Percentiles rank a stretch among this genome's conserved stretches.
These are phyloP conservation scores for Monarda citriodora DNA, from an alignment of 305 asterid species.

Conservation along the genomic window DNA sequence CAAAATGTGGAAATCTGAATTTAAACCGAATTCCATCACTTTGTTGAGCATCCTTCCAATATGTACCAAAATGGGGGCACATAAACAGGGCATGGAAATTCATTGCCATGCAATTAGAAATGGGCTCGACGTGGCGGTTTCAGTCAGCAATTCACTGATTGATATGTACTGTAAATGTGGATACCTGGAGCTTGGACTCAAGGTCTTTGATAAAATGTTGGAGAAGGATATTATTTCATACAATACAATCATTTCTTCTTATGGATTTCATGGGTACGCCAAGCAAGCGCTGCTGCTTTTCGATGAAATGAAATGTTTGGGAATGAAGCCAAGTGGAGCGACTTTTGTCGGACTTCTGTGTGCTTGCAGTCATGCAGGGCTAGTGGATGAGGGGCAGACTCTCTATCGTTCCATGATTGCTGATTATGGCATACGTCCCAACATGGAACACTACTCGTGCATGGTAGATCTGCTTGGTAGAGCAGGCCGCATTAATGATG, in stretches of 20 bases:
- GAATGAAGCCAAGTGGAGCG: constrained; percentile 25
- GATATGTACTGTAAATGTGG: constrained; percentile 47
- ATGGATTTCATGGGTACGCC: constrained; percentile 38
- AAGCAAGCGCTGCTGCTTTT: constrained; percentile 33
- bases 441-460: constrained; percentile 43
- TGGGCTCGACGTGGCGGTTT: constrained; percentile 17
- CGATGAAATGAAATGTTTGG: constrained; percentile 27
- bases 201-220: constrained; percentile 31
- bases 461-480: constrained; percentile 48
- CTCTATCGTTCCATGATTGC: constrained; percentile 28
- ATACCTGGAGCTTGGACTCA: constrained; percentile 27
- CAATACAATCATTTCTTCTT: constrained; percentile 38
- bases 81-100: constrained; percentile 37
- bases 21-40: constrained; percentile 32
- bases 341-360: constrained; percentile 37
- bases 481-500: constrained; percentile 37
- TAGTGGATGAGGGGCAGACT: constrained; percentile 30
- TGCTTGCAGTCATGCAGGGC: constrained; percentile 44
- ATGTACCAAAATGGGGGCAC: constrained; percentile 36
- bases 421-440: constrained; percentile 28
- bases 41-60: constrained; percentile 36
- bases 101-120: constrained; percentile 30
- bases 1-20: constrained; percentile 26
- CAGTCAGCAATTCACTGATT: constrained; percentile 28
- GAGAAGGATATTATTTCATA: constrained; percentile 32